phyloP scores from a whole-genome alignment of 306 rosid genomes.

The Rubus idaeus region DNA sequence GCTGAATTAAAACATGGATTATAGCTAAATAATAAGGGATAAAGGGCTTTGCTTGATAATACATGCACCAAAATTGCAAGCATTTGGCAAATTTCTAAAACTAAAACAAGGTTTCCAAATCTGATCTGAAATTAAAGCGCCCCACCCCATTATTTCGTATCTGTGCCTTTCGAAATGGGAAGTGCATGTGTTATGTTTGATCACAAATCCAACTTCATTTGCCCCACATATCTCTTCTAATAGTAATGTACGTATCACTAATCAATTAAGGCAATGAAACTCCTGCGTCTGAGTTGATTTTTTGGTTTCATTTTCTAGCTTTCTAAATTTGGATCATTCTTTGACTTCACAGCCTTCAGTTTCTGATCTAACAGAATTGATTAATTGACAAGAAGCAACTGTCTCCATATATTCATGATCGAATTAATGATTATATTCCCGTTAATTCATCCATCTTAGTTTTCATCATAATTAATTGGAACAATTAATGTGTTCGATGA shows the following conservation, averaged over 20 bases:
- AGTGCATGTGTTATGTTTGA: slow-evolving; percentile 18
- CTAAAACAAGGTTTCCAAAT: neutral
- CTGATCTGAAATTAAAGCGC: neutral
- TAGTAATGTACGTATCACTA: neutral
- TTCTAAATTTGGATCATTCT: neutral
- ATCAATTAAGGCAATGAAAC: neutral
- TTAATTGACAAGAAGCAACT: neutral
- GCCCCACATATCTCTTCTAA: slow-evolving; percentile 8
- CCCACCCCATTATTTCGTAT: neutral
- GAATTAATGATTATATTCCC: neutral
- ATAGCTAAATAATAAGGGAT: neutral
- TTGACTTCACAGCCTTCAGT: neutral
- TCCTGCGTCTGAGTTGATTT: neutral
- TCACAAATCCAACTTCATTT: neutral
- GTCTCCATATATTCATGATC: neutral
- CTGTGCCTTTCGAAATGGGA: slow-evolving; percentile 7
- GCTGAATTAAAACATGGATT: neutral
- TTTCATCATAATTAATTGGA: too few species aligned
- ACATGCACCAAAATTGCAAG: neutral
- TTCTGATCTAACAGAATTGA: neutral
- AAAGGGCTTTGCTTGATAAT: neutral
- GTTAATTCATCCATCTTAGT: neutral
- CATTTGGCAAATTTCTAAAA: neutral
- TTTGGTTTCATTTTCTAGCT: neutral
- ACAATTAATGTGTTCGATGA: too few species aligned